Evolutionary conservation across 2,329 filamentous ascomycete genomes (phyloP).

Genomic region (Aspergillus candidus): DNA sequence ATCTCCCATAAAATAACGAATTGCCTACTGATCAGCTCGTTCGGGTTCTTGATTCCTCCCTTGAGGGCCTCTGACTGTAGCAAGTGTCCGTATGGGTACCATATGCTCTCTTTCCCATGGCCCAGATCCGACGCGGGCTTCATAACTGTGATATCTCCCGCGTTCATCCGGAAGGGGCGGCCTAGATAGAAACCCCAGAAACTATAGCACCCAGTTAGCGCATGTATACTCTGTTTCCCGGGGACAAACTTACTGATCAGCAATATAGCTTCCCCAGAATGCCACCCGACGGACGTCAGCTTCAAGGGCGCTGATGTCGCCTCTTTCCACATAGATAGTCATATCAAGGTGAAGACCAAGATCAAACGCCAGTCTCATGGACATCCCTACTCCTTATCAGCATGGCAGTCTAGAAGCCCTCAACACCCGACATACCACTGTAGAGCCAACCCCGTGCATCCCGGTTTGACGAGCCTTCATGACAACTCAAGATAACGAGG

Average conservation of each 20-base stretch:
- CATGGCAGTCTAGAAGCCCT: neutral
- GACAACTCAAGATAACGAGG: slow-evolving; percentile 40
- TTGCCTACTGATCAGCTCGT: slow-evolving; percentile 32
- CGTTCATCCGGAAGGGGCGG: slow-evolving; percentile 38
- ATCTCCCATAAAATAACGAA: slow-evolving; percentile 41
- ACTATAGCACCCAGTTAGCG: slow-evolving; percentile 14
- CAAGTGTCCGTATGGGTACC: slow-evolving; percentile 26
- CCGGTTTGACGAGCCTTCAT: slow-evolving; percentile 40
- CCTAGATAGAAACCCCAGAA: slow-evolving; percentile 42
- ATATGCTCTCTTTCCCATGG: slow-evolving; percentile 23
- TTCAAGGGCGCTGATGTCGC: slow-evolving; percentile 34
- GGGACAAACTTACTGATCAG: slow-evolving; percentile 31
- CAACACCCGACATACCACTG: slow-evolving; percentile 29
- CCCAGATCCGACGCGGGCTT: slow-evolving; percentile 30
- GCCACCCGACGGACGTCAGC: slow-evolving; percentile 35
- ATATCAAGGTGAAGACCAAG: slow-evolving; percentile 41
- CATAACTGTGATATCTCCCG: slow-evolving; percentile 35
- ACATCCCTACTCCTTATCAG: slow-evolving; percentile 31
- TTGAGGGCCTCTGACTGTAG: slow-evolving; percentile 10
- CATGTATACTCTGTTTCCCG: neutral
- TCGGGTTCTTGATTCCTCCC: slow-evolving; percentile 24
- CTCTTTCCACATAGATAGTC: slow-evolving; percentile 34
- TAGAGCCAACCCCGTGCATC: slow-evolving; percentile 45
- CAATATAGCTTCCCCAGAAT: slow-evolving; percentile 42
- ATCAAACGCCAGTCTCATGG: slow-evolving; percentile 42